Base-by-base conservation (phyloP, 805 yeast genomes). In the Blastobotrys parvus region DNA sequence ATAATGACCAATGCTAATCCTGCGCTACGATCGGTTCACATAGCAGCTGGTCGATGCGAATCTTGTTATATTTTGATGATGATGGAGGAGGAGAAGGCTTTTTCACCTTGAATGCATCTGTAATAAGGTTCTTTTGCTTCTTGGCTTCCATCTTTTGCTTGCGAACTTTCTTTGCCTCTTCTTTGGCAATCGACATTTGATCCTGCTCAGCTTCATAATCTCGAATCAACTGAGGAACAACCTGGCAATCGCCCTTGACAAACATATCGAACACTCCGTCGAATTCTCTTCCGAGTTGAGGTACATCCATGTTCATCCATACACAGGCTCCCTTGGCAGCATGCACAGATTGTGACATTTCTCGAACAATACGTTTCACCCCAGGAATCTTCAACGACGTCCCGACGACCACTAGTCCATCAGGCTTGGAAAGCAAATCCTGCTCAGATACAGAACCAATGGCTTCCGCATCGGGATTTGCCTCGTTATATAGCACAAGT, bases 381-480 rank as follows among this genome's bases (percentile, higher is more conserved):
- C 86, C 86, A 0, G 87, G 87, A 21, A 88, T 88, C 56, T 83
- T 80, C 45, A 88, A 67, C 2, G 94, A 80, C 0, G 96, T 88
- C 2, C 96, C 96, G 5, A 82, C 84, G 41, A 88, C 80, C 4
- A 88, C 63, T 37, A 87, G 62, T 53, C 90, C 80, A 58, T 88
- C 96, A 13, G 43, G 43, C 31, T 71, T 72, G 8, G 70, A 62
- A 45, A 68, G 70, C 35, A 84, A 60, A 60, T 88, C 96, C 2
- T 69, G 51, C 15, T 81, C 81, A 3, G 87, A 74, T 3, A 83
- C 75, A 41, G 77, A 75, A 0, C 95, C 95, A 38, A 88, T 86
- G 22, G 81, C 75, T 36, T 90, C 94, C 48, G 92, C 88, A 58
- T 87, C 94, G 1, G 95, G 95, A 57, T 88, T 84, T 44, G 71